These are phyloP conservation scores for Cicer yamashitae DNA, from an alignment of 306 rosid genomes.

Conservation along the genomic window DNA sequence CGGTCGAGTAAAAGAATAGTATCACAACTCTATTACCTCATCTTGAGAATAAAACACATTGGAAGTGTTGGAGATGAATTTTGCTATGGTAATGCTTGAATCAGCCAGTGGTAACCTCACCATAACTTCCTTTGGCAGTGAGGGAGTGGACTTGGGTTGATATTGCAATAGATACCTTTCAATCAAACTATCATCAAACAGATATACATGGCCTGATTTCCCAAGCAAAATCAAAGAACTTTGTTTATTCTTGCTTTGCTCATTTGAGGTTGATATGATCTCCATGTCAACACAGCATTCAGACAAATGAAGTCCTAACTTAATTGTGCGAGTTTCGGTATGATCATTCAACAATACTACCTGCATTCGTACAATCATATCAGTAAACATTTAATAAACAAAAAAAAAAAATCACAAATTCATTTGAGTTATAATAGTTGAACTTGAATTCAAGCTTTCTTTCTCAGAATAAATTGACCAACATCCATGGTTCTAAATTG, in stretches of 20 bases:
- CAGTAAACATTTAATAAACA: conserved; percentile 1
- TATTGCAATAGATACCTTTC: conserved; percentile 77
- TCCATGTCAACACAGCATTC: conserved; percentile 80
- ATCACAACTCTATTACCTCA: conserved; percentile 59
- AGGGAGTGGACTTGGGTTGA: conserved; percentile 67
- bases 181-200: conserved; percentile 70
- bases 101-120: conserved; percentile 78
- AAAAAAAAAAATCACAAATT: too few species aligned
- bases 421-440: too few species aligned
- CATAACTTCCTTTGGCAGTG: conserved; percentile 74
- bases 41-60: conserved; percentile 49
- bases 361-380: conserved; percentile 52
- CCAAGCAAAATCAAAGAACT: conserved; percentile 71
- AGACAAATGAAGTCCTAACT: conserved; percentile 72
- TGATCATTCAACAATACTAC: conserved; percentile 79
- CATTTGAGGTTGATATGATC: conserved; percentile 63
- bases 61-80: conserved; percentile 63
- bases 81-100: conserved; percentile 72
- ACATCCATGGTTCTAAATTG: too few species aligned
- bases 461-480: too few species aligned
- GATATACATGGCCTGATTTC: conserved; percentile 70
- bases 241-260: conserved; percentile 74
- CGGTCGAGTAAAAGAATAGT: not conserved
- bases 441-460: too few species aligned
- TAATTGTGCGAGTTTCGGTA: conserved; percentile 70